phyloP scores from a whole-genome alignment of 1,284 basidiomycete species.

The Crocinoboletus sp. region DNA sequence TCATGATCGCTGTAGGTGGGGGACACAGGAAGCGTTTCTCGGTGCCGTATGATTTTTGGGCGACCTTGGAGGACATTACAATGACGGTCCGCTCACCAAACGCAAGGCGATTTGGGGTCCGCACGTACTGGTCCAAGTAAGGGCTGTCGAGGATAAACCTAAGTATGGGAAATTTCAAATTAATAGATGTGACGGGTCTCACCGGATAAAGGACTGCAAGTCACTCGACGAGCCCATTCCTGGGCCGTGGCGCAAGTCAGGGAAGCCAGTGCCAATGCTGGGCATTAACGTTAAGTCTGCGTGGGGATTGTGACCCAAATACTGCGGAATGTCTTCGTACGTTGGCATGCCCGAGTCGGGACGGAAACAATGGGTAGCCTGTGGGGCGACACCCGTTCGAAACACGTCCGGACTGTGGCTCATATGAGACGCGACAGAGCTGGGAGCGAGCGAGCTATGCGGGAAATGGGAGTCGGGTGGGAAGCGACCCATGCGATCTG shows the following conservation, averaged over 20 bases:
- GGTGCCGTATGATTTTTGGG: conserved; percentile 95
- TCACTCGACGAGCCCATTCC: conserved; percentile 62
- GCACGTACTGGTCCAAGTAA: conserved; percentile 80
- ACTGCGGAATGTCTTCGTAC: conserved; percentile 56
- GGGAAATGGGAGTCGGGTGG: conserved; percentile 45
- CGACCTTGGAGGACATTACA: conserved; percentile 95
- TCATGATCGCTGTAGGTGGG: conserved; percentile 91
- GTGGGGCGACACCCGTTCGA: conserved; percentile 56
- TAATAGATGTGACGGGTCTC: conserved; percentile 22
- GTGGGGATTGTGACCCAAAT: conserved; percentile 47
- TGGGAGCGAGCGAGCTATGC: conserved; percentile 38
- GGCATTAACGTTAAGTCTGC: conserved; percentile 56
- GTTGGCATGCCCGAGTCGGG: conserved; percentile 42
- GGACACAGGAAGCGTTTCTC: conserved; percentile 98
- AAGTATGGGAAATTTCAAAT: conserved; percentile 11
- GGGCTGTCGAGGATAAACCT: conserved; percentile 44
- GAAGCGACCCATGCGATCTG: conserved; percentile 53
- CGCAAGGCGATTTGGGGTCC: conserved; percentile 80
- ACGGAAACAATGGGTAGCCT: conserved; percentile 57
- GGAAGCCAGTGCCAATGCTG: conserved; percentile 55
- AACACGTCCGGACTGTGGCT: conserved; percentile 49
- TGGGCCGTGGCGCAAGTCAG: conserved; percentile 56
- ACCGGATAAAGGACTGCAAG: conserved; percentile 78
- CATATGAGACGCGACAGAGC: conserved; percentile 42
- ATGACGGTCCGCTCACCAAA: conserved; percentile 93